Base-by-base conservation (phyloP, 73 alveolate species). In the Stentor roeselii region DNA sequence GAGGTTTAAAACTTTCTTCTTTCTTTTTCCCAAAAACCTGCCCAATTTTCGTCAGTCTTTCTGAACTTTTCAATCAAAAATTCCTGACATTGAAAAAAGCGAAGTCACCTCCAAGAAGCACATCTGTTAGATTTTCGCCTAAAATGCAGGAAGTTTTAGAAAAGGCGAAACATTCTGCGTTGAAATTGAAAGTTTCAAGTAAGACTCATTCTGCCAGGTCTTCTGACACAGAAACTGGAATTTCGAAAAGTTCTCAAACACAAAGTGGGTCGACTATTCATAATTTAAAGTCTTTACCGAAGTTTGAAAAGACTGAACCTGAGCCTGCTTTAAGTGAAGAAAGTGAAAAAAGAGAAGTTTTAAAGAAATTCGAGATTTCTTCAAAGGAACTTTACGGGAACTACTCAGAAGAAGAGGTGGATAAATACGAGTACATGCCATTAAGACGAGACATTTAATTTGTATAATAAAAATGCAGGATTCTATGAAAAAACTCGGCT, bases 1-100 rank as follows among this genome's bases (percentile, higher is more conserved):
- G 91, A 83, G 97, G 98, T 4, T 91, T 93, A 3, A 97, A 91
- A 82, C 89, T 95, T 60, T 89, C 98, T 21, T 87, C 91, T 11
- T 74, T 87, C 34, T 95, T 93, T 84, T 89, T 95, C 36, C 99
- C 99, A 14, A 59, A 85, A 3, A 92, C n/a, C 27, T 67, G 41
- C 34, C 80, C 80, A 27, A 15, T 67, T 2, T 34, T 21, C 14
- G 42, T 27, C 42, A 21, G 34, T 67, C n/a, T 67, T 14, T 21
- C 11, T 15, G 6, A 6, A 21, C 30, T 11, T 11, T 50, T 11
- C 21, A 50, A 6, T 50, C 30, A 50, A 50, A 50, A 50, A 21
- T 50, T 11, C 67, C 30, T 11, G 21, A 50, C 6, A 50, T 11
- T 50, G 21, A 50, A 50, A 21, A 50, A 50, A 50, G 6, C 21